Conservation (phyloP, 148 eudicot genomes). For the Nyssa sinensis region DNA sequence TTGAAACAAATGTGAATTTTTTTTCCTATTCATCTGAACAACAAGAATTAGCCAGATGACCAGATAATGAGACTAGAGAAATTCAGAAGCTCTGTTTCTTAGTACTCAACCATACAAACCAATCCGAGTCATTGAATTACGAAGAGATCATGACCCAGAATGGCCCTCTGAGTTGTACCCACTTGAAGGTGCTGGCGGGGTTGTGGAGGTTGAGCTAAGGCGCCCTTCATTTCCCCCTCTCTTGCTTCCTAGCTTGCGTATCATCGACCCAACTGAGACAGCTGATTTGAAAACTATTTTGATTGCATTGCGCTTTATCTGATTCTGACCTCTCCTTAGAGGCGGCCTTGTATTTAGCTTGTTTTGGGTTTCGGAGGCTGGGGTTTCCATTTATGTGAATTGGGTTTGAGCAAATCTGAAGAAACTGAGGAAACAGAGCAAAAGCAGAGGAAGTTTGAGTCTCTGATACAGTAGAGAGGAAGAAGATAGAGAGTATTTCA, state of each 20-base stretch:
- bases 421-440: constrained; percentile 9
- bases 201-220: constrained; percentile 8
- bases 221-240: not conserved
- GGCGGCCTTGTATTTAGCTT: constrained; percentile 9
- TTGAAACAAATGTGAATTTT: too few species aligned
- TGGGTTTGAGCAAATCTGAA: not conserved
- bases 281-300: constrained; percentile 4
- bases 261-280: not conserved
- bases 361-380: not conserved
- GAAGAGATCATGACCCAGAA: constrained; percentile 1
- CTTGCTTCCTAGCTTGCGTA: not conserved
- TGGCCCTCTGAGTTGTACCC: constrained; percentile 13
- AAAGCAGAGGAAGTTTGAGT: not conserved
- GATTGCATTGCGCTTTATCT: constrained; percentile 16
- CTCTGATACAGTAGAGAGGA: not conserved
- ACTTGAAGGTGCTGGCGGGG: constrained; percentile 16
- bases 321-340: constrained; percentile 23
- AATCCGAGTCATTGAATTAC: not conserved
- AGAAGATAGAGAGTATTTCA: not conserved
- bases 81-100: too few species aligned
- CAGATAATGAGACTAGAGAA: too few species aligned
- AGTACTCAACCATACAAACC: not conserved
- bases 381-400: constrained; percentile 15
- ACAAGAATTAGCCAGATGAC: too few species aligned
- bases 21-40: too few species aligned